These are phyloP conservation scores for Trametes versicolor DNA, from an alignment of 1,284 basidiomycete species.

Conservation along the genomic window DNA sequence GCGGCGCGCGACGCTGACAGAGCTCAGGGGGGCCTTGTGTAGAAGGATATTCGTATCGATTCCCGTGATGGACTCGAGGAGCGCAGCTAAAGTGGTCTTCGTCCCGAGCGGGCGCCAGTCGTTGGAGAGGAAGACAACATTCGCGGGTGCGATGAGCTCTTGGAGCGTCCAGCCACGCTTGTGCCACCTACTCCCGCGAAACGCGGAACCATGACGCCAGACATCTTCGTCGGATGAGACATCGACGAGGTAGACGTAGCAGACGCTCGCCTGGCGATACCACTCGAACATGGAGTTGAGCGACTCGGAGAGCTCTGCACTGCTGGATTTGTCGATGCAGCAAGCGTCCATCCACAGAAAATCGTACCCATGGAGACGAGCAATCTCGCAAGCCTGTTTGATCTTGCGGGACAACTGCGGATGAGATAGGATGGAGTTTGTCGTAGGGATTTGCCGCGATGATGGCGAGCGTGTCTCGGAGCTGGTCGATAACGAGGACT, in stretches of 20 bases:
- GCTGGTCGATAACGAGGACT: background rate
- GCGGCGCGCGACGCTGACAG: conserved; percentile 8
- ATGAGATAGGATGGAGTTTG: background rate
- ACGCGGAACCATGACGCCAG: background rate
- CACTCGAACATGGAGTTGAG: conserved; percentile 12
- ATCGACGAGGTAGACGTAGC: conserved; percentile 13
- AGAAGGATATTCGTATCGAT: conserved; percentile 3
- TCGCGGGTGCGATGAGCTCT: background rate
- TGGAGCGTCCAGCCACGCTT: conserved; percentile 1
- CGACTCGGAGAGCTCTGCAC: conserved; percentile 8
- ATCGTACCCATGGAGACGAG: background rate
- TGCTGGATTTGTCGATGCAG: conserved; percentile 9
- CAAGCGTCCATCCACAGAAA: conserved; percentile 4
- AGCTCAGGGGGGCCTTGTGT: background rate
- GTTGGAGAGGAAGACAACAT: conserved; percentile 9
- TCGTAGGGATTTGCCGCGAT: no score
- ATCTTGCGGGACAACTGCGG: background rate
- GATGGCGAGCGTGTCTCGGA: no score
- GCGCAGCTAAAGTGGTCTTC: background rate
- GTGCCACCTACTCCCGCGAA: background rate
- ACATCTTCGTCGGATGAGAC: background rate
- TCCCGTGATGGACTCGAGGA: background rate
- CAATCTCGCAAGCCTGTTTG: background rate
- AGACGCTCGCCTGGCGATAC: conserved; percentile 1
- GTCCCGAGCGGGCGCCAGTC: conserved; percentile 6